phyloP scores from a whole-genome alignment of 306 rosid species.

The Begonia peltatifolia region DNA sequence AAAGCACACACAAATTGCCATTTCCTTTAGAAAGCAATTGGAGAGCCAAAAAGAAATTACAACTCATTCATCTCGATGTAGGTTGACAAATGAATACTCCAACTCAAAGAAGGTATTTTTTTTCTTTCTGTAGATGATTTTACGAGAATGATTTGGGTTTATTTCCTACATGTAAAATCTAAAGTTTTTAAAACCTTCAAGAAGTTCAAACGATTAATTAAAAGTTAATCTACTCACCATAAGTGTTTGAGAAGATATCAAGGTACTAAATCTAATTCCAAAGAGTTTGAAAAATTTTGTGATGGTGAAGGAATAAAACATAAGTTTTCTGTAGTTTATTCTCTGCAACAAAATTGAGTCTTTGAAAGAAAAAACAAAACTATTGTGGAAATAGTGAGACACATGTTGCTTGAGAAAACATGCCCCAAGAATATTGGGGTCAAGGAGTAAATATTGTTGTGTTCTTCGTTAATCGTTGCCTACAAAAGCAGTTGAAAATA shows the following conservation, averaged over 20 bases:
- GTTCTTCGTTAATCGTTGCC: no score
- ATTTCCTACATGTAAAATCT: background rate
- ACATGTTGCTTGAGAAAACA: no score
- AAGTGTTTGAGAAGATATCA: conserved; percentile 1
- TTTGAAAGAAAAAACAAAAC: background rate
- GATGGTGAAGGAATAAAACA: background rate
- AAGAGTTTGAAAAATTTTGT: background rate
- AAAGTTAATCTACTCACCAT: background rate
- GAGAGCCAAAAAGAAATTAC: background rate
- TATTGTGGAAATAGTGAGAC: no score
- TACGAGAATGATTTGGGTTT: no score
- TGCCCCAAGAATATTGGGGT: no score
- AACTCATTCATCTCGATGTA: background rate
- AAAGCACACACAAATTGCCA: background rate
- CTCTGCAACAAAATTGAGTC: background rate
- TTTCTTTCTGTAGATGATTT: background rate
- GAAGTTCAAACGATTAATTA: background rate
- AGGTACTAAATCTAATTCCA: conserved; percentile 3
- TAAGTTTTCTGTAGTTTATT: background rate
- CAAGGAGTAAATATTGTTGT: no score
- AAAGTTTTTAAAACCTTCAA: background rate
- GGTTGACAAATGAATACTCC: background rate
- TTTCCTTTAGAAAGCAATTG: background rate
- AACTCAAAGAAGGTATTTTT: background rate
- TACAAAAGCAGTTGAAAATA: background rate